Base-by-base conservation (phyloP, 768 basidiomycete species). In the Termitomyces sp. region DNA sequence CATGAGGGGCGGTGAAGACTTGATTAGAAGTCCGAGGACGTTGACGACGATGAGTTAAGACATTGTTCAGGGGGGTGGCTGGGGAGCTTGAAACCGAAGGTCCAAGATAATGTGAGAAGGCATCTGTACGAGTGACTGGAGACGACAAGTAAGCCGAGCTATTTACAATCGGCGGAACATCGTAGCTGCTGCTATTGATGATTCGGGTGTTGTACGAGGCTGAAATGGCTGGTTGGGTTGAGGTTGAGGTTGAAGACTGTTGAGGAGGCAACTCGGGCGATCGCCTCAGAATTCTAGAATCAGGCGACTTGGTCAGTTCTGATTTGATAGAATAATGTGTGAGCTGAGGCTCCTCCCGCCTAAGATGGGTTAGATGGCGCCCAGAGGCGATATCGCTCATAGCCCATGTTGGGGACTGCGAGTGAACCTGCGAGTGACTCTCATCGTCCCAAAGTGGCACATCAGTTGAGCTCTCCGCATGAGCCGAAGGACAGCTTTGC, bases 1-100 rank as follows among this genome's bases (percentile, higher is more conserved):
- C 89, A 75, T 82, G 81, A 57, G 86, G 76, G 72, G 83, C 83
- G 68, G 77, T 74, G 69, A 89, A 89, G 66, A 89, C 82, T 76
- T 79, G 78, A 60, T 77, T 78, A 45, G 82, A 82, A 78, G 89
- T 88, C 87, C 85, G 76, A 73, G 77, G 88, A 89, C 87, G 86
- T 72, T 74, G 71, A 68, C 75, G 72, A 61, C 72, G 69, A 32
- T 73, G 71, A 76, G 76, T 87, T 84, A 91, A 70, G 70, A 67
- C 88, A 91, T 89, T 73, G 67, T 83, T 75, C 69, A 77, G 60
- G 64, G 76, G 69, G 60, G 68, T 64, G 3, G 32, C 12, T 48
- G 63, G 29, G 62, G 67, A 74, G 69, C 79, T 81, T 79, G 87
- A 83, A 83, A 83, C 83, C 57, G 70, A 63, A 73, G 83, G 83